Evolutionary conservation across 345 rosid genomes (phyloP).

Genomic region (Eucalyptus tenuipes): DNA sequence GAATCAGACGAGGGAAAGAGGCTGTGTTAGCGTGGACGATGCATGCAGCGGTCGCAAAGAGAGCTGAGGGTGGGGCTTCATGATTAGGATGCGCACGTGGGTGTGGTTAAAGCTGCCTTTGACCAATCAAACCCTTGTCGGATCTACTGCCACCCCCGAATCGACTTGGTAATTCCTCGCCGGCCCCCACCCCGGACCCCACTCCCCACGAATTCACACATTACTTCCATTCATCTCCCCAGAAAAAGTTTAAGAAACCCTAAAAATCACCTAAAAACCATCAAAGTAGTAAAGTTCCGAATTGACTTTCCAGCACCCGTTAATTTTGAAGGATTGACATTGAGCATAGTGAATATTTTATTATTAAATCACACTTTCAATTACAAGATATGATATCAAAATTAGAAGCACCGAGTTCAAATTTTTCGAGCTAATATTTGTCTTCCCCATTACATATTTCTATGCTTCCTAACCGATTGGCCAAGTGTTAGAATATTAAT

Average conservation of each 20-base stretch:
- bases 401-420: rapidly evolving
- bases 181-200: neutral
- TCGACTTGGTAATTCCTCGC: neutral
- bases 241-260: neutral
- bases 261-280: neutral
- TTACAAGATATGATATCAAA: neutral
- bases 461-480: neutral
- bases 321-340: neutral
- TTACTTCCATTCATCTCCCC: neutral
- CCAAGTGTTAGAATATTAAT: neutral
- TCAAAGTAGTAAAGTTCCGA: neutral
- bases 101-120: constrained; percentile 6
- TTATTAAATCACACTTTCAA: neutral
- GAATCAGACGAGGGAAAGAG: neutral
- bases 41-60: neutral
- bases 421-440: rapidly evolving
- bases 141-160: neutral
- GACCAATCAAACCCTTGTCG: constrained; percentile 11
- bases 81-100: constrained; percentile 13
- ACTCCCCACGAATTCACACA: no score
- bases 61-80: neutral
- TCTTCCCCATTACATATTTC: neutral
- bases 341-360: neutral
- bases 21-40: neutral
- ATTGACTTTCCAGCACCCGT: neutral